Percentiles rank a stretch among this genome's conserved stretches.
Evolutionary conservation across 2,329 filamentous ascomycete species (phyloP).

Genomic region (Diaporthe vexans): DNA sequence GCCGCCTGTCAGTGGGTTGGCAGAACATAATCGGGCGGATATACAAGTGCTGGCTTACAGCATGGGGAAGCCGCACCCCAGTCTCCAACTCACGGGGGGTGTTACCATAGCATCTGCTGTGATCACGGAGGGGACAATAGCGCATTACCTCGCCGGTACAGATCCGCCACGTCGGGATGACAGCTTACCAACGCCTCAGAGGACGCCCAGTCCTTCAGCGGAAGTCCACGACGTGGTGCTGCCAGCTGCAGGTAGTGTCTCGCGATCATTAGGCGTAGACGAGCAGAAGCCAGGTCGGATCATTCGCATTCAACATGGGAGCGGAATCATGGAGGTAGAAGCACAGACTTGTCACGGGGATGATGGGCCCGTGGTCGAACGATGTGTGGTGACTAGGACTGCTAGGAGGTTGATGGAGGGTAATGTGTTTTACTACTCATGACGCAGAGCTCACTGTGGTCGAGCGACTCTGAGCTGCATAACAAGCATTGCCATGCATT

Average conservation of each 20-base stretch:
- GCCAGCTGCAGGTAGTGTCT: neutral
- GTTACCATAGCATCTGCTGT: neutral
- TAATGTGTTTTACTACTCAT: neutral
- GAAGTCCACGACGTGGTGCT: neutral
- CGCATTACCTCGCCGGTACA: neutral
- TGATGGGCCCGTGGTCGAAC: neutral
- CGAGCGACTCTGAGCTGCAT: too few species aligned
- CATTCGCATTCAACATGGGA: neutral
- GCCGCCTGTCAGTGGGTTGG: neutral
- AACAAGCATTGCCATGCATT: too few species aligned
- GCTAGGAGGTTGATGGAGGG: conserved; percentile 11
- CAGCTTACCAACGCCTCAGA: neutral
- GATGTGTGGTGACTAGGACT: conserved; percentile 8
- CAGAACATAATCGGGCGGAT: neutral
- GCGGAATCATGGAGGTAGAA: neutral
- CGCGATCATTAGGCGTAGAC: neutral
- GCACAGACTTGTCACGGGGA: neutral
- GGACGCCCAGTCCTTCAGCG: neutral
- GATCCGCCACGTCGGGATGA: neutral
- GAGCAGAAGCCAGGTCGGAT: neutral
- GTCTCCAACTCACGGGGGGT: conserved; percentile 4
- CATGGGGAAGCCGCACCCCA: conserved; percentile 16
- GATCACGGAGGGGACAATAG: neutral
- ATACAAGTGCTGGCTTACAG: neutral
- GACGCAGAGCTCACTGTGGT: too few species aligned